These are phyloP conservation scores for Trametes polyzona DNA, from an alignment of 1,284 basidiomycete genomes.

Conservation along the genomic window DNA sequence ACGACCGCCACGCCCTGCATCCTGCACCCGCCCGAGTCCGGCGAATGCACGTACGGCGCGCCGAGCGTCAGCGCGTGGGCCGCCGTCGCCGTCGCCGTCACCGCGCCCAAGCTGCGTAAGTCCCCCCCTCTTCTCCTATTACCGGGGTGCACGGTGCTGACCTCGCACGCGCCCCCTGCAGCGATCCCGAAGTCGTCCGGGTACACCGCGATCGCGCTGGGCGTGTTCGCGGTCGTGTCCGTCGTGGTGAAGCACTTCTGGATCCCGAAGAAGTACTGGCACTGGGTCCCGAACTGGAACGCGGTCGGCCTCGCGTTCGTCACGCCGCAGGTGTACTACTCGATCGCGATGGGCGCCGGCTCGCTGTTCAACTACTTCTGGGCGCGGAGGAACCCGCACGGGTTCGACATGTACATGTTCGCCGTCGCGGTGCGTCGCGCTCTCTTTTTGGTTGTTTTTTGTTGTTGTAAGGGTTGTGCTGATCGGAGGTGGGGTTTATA, in stretches of 20 bases:
- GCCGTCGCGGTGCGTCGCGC: slow-evolving; percentile 47
- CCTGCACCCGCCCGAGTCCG: slow-evolving; percentile 36
- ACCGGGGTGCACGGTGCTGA: not conserved
- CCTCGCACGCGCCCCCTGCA: slow-evolving; percentile 21
- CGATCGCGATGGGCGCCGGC: slow-evolving; percentile 56
- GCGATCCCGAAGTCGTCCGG: slow-evolving; percentile 62
- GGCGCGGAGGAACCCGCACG: slow-evolving; percentile 47
- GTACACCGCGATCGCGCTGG: slow-evolving; percentile 65
- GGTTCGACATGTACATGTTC: slow-evolving; percentile 65
- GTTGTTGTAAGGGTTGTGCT: not conserved
- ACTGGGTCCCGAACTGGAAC: slow-evolving; percentile 69
- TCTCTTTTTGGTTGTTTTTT: not conserved
- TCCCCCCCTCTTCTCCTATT: slow-evolving; percentile 1
- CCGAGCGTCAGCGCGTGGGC: slow-evolving; percentile 67
- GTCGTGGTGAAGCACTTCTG: slow-evolving; percentile 55
- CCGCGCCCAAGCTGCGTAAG: slow-evolving; percentile 49
- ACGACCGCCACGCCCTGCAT: slow-evolving; percentile 72
- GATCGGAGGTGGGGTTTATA: not conserved
- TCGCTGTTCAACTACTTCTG: slow-evolving; percentile 53
- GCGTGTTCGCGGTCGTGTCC: slow-evolving; percentile 48
- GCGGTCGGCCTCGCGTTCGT: slow-evolving; percentile 50
- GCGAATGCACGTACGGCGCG: slow-evolving; percentile 57
- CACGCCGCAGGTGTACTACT: slow-evolving; percentile 32
- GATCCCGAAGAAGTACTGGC: slow-evolving; percentile 58
- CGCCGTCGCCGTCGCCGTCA: slow-evolving; percentile 63